Evolutionary conservation across 352 stramenopile genomes (phyloP).

Genomic region (Aphanomyces stellatus): DNA sequence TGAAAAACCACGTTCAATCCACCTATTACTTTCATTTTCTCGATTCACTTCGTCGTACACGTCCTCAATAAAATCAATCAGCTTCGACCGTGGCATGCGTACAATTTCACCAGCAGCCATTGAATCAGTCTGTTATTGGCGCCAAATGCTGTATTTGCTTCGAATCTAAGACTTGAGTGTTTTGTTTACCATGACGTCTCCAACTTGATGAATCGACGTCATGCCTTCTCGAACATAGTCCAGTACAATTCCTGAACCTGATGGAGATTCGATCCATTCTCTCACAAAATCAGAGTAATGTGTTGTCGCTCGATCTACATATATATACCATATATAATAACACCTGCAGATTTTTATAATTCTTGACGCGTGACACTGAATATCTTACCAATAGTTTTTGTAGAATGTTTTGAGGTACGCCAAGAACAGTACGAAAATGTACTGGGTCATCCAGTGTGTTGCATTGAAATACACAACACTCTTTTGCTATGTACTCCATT

Average conservation of each 20-base stretch:
- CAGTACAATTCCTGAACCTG: background rate
- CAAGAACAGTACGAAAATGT: background rate
- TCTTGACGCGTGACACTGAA: background rate
- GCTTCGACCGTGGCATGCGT: background rate
- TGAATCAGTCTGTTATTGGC: background rate
- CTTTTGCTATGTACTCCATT: background rate
- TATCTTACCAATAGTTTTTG: background rate
- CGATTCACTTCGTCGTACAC: background rate
- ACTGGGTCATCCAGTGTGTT: slow-evolving; percentile 2
- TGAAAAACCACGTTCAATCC: background rate
- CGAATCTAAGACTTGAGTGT: background rate
- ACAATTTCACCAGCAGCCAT: background rate
- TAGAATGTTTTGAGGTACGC: background rate
- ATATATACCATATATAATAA: too few relatives aligned
- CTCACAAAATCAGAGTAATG: background rate
- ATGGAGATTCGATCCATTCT: background rate
- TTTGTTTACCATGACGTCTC: background rate
- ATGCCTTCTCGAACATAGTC: background rate
- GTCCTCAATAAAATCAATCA: background rate
- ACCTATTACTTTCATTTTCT: background rate
- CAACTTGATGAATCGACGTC: background rate
- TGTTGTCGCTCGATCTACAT: background rate
- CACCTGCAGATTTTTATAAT: background rate
- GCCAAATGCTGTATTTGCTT: background rate
- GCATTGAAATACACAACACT: background rate